Percentiles rank a stretch among this genome's conserved stretches.
phyloP scores from a whole-genome alignment of 257 asterid species.

The Nemophila menziesii region DNA sequence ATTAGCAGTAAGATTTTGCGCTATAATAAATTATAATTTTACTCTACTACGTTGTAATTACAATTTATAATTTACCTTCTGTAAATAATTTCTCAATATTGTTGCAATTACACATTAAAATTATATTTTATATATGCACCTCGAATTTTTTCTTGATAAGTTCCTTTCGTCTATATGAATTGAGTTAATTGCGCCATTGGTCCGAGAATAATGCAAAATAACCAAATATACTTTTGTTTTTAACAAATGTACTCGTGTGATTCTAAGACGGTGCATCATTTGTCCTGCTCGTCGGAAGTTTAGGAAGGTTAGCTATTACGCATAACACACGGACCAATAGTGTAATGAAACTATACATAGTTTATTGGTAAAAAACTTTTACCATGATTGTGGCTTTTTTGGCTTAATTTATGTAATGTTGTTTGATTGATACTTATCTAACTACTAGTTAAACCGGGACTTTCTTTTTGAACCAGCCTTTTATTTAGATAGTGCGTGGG shows the following conservation, averaged over 20 bases:
- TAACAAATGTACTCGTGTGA: too few species aligned
- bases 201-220: too few species aligned
- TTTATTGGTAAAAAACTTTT: background rate
- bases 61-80: too few species aligned
- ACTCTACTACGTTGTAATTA: background rate
- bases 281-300: too few species aligned
- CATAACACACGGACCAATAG: too few species aligned
- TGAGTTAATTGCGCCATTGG: too few species aligned
- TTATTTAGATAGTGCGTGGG: conserved; percentile 89
- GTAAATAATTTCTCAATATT: too few species aligned
- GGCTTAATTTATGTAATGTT: background rate
- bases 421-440: background rate
- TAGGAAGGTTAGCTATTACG: too few species aligned
- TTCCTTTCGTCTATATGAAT: background rate
- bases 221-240: too few species aligned
- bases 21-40: background rate
- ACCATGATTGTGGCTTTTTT: background rate
- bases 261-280: too few species aligned
- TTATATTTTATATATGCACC: background rate
- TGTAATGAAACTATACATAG: background rate
- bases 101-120: too few species aligned
- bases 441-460: conserved; percentile 3
- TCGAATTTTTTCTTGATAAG: background rate
- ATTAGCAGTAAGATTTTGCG: conserved; percentile 53
- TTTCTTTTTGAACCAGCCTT: conserved; percentile 41